Base-by-base conservation (phyloP, 805 yeast species). In the Pichia nanzhaoensis region DNA sequence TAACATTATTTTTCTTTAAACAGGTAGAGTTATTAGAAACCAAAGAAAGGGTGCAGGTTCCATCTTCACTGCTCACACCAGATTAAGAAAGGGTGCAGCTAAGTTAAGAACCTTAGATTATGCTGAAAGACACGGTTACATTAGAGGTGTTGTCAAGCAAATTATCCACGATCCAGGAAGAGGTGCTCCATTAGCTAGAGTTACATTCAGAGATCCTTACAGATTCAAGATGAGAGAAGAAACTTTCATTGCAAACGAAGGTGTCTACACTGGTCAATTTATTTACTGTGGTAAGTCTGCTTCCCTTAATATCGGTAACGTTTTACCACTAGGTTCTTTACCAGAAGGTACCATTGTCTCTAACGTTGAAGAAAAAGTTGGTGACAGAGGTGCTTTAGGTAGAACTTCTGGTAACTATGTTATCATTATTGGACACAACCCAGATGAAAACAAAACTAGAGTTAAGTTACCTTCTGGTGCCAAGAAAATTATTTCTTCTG, bases 1-100 rank as follows among this genome's bases (percentile, higher is more conserved):
- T 40, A n/a, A 14, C 21, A 16, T 32, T 34, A n/a, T 19, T 34
- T 41, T 18, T 34, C 10, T 38, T 36, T 39, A 9, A 39, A 47
- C 40, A 45, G 96, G 96, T 86, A 88, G 98, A 84, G 99, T 93
- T 78, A 93, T 93, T 82, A 95, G 99, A 81, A 93, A 93, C 84
- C 99, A 93, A 84, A 90, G 99, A 89, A 93, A 93, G 82, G 98
- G 98, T 85, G 96, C 96, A 76, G 98, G 99, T 73, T 91, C 98
- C 69, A 89, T 93, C 83, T 93, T 93, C 89, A 84, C 95, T 73
- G 83, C 99, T 69, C 95, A 91, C 93, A 91, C 98, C 82, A 91
- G 98, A 79, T 87, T 93, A 76, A 89, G 99, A 86, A 87, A 93
- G 80, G 99, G 99, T 75, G 98, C 99, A 73, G 99, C 99, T 72